Evolutionary conservation across 257 asterid genomes (phyloP), one percentile per base, ranked within the genome.

Genomic region (Rhazya stricta): DNA sequence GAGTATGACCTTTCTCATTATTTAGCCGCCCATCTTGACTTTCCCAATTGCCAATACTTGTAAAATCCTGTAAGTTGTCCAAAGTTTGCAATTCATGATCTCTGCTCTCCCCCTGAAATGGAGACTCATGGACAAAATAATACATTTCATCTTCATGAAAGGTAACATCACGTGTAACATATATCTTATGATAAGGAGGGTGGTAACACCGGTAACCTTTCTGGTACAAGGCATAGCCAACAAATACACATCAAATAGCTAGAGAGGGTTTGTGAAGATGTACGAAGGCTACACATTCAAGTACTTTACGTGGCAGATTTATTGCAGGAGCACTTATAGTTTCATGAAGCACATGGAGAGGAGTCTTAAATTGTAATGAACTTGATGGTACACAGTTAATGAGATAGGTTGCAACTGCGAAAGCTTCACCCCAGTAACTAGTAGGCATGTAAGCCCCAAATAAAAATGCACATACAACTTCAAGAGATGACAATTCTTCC

Each of bases 241-340:
- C 12, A 56, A 76, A 69, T 0, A 69, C 75, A 76, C 50, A 72
- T 3, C 41, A 37, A 1, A 72, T 3, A 2, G 39, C 68, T 0
- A 6, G 27, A 8, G 63, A n/a, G 2, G 6, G 37, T 43, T 54
- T 66, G 23, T 78, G 62, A 21, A 78, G 37, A 21, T 78, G 74
- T 0, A 78, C 74, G 54, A 48, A 78, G 13, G 75, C 82, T 1
- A 54, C 75, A 78, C 78, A 73, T n/a, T n/a, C n/a, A n/a, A n/a
- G n/a, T n/a, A n/a, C n/a, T n/a, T n/a, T n/a, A n/a, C n/a, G n/a
- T n/a, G 0, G 75, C 78, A 67, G 73, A 78, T 41, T 41, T 41
- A 8, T 4, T 15, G 0, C 21, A 29, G 51, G 78, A 0, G 45
- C 37, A 10, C n/a, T n/a, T n/a, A 73, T 21, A 61, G 73, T 79